These are phyloP conservation scores for Tricholoma hemisulphureum DNA, from an alignment of 768 basidiomycete species.

Conservation along the genomic window DNA sequence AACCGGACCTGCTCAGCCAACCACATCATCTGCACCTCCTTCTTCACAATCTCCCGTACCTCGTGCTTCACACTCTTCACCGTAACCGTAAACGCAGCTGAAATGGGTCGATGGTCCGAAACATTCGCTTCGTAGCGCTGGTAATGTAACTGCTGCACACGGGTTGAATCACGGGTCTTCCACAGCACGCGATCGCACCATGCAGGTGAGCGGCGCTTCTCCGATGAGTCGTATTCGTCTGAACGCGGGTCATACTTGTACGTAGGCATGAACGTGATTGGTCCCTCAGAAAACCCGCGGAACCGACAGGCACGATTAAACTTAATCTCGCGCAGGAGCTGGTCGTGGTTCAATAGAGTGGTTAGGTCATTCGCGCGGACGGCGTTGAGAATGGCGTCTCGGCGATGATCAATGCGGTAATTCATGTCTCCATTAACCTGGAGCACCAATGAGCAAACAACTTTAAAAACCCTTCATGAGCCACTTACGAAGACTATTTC, in stretches of 20 bases:
- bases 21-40: slow-evolving; percentile 59
- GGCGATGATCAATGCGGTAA: slow-evolving; percentile 92
- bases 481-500: slow-evolving; percentile 83
- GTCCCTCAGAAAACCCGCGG: slow-evolving; percentile 78
- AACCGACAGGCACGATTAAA: slow-evolving; percentile 86
- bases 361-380: slow-evolving; percentile 66
- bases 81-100: slow-evolving; percentile 69
- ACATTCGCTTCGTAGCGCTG: slow-evolving; percentile 81
- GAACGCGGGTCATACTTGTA: slow-evolving; percentile 92
- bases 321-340: slow-evolving; percentile 86
- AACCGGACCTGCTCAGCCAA: slow-evolving; percentile 40
- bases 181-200: slow-evolving; percentile 97
- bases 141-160: slow-evolving; percentile 72
- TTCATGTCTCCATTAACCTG: slow-evolving; percentile 94
- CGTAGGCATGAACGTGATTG: slow-evolving; percentile 81
- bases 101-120: slow-evolving; percentile 89
- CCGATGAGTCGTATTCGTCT: slow-evolving; percentile 80
- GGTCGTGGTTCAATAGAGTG: slow-evolving; percentile 73
- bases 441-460: neutral
- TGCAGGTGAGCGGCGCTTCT: slow-evolving; percentile 86
- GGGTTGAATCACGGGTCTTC: slow-evolving; percentile 52
- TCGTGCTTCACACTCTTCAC: slow-evolving; percentile 70
- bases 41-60: slow-evolving; percentile 54
- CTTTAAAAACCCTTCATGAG: neutral
- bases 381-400: slow-evolving; percentile 75